A percentile compares a stretch with the other conserved stretches of the same genome.
These are phyloP conservation scores for Cyanophora paradoxa DNA, from an alignment of 78 protist genomes.

Conservation along the genomic window DNA sequence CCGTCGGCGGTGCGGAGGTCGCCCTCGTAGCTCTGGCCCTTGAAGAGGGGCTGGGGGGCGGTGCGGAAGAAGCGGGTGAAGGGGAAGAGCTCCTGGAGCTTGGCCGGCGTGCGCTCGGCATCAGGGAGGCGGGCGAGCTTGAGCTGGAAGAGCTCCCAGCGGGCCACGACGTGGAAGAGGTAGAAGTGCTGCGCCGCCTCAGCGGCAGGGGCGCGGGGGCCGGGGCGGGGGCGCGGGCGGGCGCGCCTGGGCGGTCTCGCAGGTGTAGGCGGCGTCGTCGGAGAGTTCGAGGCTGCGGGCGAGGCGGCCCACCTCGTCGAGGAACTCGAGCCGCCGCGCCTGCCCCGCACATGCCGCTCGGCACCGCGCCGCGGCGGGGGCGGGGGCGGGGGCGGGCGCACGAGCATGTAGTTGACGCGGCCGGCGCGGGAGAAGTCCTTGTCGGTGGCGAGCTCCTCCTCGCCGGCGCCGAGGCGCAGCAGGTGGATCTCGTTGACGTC, in stretches of 20 bases:
- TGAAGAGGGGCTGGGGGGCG: constrained; percentile 31
- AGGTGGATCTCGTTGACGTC: constrained; percentile 84
- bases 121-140: background rate
- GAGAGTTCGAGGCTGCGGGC: constrained; percentile 45
- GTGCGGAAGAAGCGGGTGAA: constrained; percentile 9
- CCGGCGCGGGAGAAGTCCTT: constrained; percentile 76
- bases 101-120: too few relatives aligned
- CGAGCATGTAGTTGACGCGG: constrained; percentile 83
- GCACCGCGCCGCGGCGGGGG: background rate
- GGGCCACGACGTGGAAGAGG: constrained; percentile 40
- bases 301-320: constrained; percentile 53
- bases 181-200: constrained; percentile 84
- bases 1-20: constrained; percentile 22
- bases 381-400: constrained; percentile 32
- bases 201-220: constrained; percentile 66
- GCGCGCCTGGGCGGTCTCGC: constrained; percentile 86
- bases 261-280: constrained; percentile 61
- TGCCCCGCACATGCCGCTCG: background rate
- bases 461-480: constrained; percentile 92
- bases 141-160: background rate
- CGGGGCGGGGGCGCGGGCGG: constrained; percentile 23
- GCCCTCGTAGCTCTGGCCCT: background rate
- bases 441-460: constrained; percentile 66
- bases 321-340: constrained; percentile 51
- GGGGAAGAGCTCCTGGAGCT: constrained; percentile 13